Evolutionary conservation across 805 yeast genomes (phyloP), one percentile per base, ranked within the genome.

Genomic region (Cyberlindnera veronae): DNA sequence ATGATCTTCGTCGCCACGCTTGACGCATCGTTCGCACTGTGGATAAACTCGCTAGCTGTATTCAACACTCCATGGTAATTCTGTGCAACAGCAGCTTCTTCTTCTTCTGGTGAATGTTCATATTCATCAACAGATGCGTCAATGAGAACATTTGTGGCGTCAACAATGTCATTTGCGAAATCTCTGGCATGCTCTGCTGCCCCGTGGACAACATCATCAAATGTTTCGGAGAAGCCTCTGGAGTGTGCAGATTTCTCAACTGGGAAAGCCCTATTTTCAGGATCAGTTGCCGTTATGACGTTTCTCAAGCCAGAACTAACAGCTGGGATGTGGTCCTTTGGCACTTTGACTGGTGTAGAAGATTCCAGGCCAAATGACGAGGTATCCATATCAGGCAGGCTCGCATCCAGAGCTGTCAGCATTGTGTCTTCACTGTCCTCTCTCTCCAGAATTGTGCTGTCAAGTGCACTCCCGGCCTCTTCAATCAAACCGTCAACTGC

Each of bases 401-500:
- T 13, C 12, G 11, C 28, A 12, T 12, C 28, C 12, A 14, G 28
- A 12, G n/a, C 28, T 12, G 8, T 34, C 31, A 24, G 16, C 30
- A 18, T 27, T 20, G 28, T 24, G 12, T 24, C 12, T 5, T 10
- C 28, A 24, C 28, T 12, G 11, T 13, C 13, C 14, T 24, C 28
- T 12, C 28, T 12, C 6, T 14, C 28, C 28, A 24, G 28, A 24
- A 24, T 24, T 6, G 28, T 24, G 13, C 28, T 24, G n/a, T 24
- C 38, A 34, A 15, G 30, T 27, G 35, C 19, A 26, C 5, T 15
- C 13, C 14, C 32, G 18, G 22, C 22, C 9, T 36, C 39, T 6
- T 41, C 40, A 20, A 36, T 32, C 23, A 35, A 21, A 3, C 39
- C 40, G 15, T 42, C 46, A 13, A 41, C 36, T 13, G 44, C 31